These are phyloP conservation scores for Trichosporon coremiiforme DNA, from an alignment of 1,284 basidiomycete species.

Conservation along the genomic window DNA sequence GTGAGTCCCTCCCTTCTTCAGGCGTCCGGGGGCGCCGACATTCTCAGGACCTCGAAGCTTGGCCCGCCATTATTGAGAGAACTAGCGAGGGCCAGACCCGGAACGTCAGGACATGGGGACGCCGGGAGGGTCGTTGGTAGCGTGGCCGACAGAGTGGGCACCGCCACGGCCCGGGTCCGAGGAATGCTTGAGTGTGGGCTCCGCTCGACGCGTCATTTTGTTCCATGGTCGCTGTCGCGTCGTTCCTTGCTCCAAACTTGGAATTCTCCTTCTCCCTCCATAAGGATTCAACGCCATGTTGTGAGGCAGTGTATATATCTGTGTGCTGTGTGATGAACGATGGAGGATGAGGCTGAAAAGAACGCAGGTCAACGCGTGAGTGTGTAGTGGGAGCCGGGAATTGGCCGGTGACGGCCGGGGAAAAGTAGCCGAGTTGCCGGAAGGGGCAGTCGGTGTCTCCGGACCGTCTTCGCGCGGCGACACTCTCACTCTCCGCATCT, in stretches of 20 bases:
- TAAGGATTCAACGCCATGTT: neutral
- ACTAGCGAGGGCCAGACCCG: neutral
- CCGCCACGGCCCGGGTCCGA: conserved; percentile 1
- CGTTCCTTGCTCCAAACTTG: neutral
- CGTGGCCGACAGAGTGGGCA: neutral
- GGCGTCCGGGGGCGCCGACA: neutral
- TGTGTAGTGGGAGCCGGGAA: neutral
- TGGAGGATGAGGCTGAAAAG: neutral
- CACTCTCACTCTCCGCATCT: neutral
- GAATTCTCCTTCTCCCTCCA: neutral
- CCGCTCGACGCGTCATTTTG: neutral
- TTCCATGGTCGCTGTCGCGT: neutral
- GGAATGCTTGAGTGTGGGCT: neutral
- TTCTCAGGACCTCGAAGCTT: neutral
- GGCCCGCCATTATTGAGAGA: no score
- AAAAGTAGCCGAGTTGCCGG: neutral
- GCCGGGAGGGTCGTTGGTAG: no score
- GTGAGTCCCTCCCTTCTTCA: neutral
- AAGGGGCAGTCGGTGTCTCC: neutral
- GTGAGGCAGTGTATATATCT: neutral
- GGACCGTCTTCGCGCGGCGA: neutral
- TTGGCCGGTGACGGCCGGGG: neutral
- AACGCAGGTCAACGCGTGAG: neutral
- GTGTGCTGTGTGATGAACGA: neutral
- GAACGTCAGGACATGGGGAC: no score